Conservation (phyloP, 768 basidiomycete genomes). For the Pleurotus sapidus region DNA sequence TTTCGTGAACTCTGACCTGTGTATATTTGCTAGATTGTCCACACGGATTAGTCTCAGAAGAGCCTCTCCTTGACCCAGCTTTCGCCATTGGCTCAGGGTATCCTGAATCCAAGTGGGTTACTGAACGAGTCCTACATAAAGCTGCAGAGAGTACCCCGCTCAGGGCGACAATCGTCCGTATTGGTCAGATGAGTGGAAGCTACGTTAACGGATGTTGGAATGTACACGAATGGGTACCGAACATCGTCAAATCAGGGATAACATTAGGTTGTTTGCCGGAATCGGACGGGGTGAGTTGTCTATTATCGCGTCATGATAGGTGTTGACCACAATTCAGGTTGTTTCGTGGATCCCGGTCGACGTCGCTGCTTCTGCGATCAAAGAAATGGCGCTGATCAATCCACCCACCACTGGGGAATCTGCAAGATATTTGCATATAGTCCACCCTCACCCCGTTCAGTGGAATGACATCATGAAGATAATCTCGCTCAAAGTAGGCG, state of each 20-base stretch:
- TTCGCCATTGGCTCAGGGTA: slow-evolving; percentile 28
- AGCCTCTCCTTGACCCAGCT: neutral
- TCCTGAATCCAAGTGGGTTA: slow-evolving; percentile 39
- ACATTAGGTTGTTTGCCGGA: slow-evolving; percentile 29
- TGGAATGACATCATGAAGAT: slow-evolving; percentile 18
- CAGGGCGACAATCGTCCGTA: slow-evolving; percentile 30
- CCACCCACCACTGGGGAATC: neutral
- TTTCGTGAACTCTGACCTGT: no score
- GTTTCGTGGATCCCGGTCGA: slow-evolving; percentile 30
- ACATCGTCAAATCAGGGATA: slow-evolving; percentile 28
- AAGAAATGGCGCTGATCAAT: slow-evolving; percentile 15
- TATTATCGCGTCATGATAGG: neutral
- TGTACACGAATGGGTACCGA: slow-evolving; percentile 40
- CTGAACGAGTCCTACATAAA: slow-evolving; percentile 27
- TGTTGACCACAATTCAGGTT: slow-evolving; percentile 5
- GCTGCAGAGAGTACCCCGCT: slow-evolving; percentile 19
- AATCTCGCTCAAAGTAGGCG: slow-evolving; percentile 18
- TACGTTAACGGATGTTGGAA: slow-evolving; percentile 38
- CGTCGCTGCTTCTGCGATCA: slow-evolving; percentile 22
- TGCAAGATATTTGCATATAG: slow-evolving; percentile 17
- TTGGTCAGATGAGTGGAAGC: slow-evolving; percentile 44
- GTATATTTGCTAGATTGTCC: neutral
- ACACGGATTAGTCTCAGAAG: neutral
- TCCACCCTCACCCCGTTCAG: slow-evolving; percentile 22
- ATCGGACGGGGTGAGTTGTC: neutral